phyloP scores from a whole-genome alignment of 108 stramenopile species.

The Cyclotella cryptica region DNA sequence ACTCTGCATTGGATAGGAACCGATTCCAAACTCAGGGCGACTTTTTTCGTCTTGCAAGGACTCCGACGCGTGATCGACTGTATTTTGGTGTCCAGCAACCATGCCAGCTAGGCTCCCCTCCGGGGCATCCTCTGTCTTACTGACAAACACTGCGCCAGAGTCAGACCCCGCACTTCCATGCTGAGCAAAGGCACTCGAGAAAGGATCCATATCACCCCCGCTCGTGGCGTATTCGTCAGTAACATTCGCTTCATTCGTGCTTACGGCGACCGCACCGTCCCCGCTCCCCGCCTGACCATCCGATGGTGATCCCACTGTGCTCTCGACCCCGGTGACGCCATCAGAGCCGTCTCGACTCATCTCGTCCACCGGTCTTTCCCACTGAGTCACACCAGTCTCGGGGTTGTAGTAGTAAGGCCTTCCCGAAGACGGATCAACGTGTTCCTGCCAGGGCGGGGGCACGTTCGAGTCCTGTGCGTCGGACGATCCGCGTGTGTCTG shows the following conservation, averaged over 20 bases:
- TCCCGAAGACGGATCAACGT: slow-evolving; percentile 79
- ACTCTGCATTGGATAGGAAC: neutral
- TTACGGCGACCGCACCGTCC: neutral
- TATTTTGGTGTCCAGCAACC: neutral
- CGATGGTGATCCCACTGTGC: neutral
- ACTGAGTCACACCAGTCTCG: slow-evolving; percentile 74
- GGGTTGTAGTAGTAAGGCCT: slow-evolving; percentile 81
- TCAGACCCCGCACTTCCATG: neutral
- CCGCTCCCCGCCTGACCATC: neutral
- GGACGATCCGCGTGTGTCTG: no score
- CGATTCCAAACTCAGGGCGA: neutral
- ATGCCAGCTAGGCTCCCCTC: no score
- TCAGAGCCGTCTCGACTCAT: neutral
- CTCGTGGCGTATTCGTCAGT: neutral
- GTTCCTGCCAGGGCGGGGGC: slow-evolving; percentile 75
- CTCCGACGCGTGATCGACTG: neutral
- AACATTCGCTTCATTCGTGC: slow-evolving; percentile 1
- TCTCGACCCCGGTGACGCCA: neutral
- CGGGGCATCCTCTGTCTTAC: no score
- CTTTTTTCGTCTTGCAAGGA: neutral
- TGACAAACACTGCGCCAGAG: no score
- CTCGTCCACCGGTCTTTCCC: slow-evolving; percentile 70
- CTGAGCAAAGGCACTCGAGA: slow-evolving; percentile 44
- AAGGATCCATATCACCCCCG: slow-evolving; percentile 39
- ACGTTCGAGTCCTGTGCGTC: neutral